A percentile compares a stretch with the other conserved stretches of the same genome.
Evolutionary conservation across 1,139 yeast species (phyloP).

Genomic region (Pneumocystis jirovecii): DNA sequence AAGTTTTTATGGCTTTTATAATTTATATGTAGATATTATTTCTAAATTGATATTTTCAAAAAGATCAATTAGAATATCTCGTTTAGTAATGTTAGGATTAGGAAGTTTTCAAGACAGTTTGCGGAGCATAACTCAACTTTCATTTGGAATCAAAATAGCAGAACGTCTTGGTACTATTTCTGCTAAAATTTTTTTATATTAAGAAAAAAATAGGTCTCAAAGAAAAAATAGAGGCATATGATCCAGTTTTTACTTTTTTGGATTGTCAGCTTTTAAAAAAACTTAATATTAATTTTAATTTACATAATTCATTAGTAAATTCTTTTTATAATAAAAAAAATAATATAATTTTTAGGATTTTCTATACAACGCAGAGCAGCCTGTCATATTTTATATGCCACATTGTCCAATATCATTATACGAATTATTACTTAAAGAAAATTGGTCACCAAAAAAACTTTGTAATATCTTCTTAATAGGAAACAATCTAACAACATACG

Average conservation of each 20-base stretch:
- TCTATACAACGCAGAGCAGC: not conserved
- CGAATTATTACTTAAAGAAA: not conserved
- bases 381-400: not conserved
- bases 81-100: not conserved
- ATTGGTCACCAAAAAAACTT: not conserved
- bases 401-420: not conserved
- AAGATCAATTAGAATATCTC: not conserved
- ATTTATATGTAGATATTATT: not conserved
- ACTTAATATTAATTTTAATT: not conserved
- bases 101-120: not conserved
- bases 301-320: not conserved
- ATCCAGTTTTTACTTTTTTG: not conserved
- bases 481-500: not conserved
- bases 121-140: not conserved
- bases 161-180: not conserved
- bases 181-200: not conserved
- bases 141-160: not conserved
- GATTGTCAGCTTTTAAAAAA: not conserved
- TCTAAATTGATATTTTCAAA: not conserved
- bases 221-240: not conserved
- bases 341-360: not conserved
- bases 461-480: not conserved
- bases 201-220: not conserved
- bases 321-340: not conserved
- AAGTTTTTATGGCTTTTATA: not conserved